Evolutionary conservation across 2,329 filamentous ascomycete genomes (phyloP).

Genomic region (Cucurbitaria berberidis): DNA sequence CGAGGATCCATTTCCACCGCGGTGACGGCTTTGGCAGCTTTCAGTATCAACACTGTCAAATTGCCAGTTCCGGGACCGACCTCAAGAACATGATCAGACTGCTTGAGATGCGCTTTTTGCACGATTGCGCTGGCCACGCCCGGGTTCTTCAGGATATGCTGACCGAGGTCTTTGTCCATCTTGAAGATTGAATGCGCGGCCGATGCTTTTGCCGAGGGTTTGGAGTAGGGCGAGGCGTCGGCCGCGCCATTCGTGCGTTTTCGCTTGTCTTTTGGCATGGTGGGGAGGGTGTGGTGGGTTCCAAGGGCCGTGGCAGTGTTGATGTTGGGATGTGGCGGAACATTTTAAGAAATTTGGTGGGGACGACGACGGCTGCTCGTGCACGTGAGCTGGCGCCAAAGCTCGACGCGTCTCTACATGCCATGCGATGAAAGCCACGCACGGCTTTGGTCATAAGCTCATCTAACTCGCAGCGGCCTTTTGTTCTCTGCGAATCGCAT

Average conservation of each 20-base stretch:
- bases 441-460: too few relatives aligned
- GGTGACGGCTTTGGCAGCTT: slow-evolving; percentile 82
- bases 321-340: slow-evolving; percentile 1
- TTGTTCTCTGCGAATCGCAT: too few relatives aligned
- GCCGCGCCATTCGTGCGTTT: slow-evolving; percentile 39
- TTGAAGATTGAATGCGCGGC: slow-evolving; percentile 88
- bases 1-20: slow-evolving; percentile 93
- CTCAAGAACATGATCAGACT: slow-evolving; percentile 86
- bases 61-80: slow-evolving; percentile 91
- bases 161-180: slow-evolving; percentile 90
- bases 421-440: too few relatives aligned
- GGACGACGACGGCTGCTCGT: not conserved
- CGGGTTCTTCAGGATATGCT: slow-evolving; percentile 92
- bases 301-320: not conserved
- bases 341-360: slow-evolving; percentile 25
- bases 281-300: slow-evolving; percentile 15
- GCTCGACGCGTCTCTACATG: slow-evolving; percentile 12
- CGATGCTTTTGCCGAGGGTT: slow-evolving; percentile 55
- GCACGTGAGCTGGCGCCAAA: slow-evolving; percentile 29
- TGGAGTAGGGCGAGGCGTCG: slow-evolving; percentile 54
- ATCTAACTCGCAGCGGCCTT: too few relatives aligned
- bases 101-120: slow-evolving; percentile 86
- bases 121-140: slow-evolving; percentile 83
- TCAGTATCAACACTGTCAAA: slow-evolving; percentile 85
- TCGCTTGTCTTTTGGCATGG: slow-evolving; percentile 56